Conservation (phyloP, 208 protist genomes). For the Trypanosoma avium region DNA sequence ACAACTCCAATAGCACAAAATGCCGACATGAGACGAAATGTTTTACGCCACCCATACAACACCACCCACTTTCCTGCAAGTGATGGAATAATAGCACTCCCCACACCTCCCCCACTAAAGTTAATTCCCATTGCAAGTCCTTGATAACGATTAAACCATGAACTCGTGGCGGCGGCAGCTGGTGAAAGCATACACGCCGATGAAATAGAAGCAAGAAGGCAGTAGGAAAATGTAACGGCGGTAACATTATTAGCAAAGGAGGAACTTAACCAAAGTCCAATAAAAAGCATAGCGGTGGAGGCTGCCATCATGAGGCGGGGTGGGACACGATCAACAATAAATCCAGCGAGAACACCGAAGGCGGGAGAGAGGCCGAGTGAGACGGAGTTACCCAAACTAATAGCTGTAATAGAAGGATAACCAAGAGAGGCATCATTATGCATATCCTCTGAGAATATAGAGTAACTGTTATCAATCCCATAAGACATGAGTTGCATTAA, state of each 20-base stretch:
- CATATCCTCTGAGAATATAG: slow-evolving; percentile 74
- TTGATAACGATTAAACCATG: slow-evolving; percentile 63
- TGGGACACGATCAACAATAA: slow-evolving; percentile 70
- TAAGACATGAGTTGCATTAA: slow-evolving; percentile 87
- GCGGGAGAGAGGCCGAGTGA: slow-evolving; percentile 69
- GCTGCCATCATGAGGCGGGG: slow-evolving; percentile 67
- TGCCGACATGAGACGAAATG: slow-evolving; percentile 75
- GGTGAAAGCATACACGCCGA: slow-evolving; percentile 80
- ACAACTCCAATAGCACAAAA: slow-evolving; percentile 80
- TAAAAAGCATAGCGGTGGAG: slow-evolving; percentile 57
- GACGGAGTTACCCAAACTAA: slow-evolving; percentile 82
- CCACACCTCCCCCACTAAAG: slow-evolving; percentile 72
- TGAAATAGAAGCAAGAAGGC: slow-evolving; percentile 64
- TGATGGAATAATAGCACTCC: slow-evolving; percentile 68
- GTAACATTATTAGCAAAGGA: slow-evolving; percentile 51
- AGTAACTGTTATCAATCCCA: slow-evolving; percentile 85
- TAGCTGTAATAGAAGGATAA: slow-evolving; percentile 54
- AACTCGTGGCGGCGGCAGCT: slow-evolving; percentile 61
- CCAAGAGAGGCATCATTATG: slow-evolving; percentile 64
- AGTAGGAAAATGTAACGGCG: slow-evolving; percentile 72
- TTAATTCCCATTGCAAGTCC: slow-evolving; percentile 78
- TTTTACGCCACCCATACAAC: slow-evolving; percentile 77
- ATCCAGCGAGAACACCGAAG: slow-evolving; percentile 74
- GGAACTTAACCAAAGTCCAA: slow-evolving; percentile 63
- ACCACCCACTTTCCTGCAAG: slow-evolving; percentile 63